These are phyloP conservation scores for Purpureocillium lavendulum DNA, from an alignment of 2,329 filamentous ascomycete genomes.

Conservation along the genomic window DNA sequence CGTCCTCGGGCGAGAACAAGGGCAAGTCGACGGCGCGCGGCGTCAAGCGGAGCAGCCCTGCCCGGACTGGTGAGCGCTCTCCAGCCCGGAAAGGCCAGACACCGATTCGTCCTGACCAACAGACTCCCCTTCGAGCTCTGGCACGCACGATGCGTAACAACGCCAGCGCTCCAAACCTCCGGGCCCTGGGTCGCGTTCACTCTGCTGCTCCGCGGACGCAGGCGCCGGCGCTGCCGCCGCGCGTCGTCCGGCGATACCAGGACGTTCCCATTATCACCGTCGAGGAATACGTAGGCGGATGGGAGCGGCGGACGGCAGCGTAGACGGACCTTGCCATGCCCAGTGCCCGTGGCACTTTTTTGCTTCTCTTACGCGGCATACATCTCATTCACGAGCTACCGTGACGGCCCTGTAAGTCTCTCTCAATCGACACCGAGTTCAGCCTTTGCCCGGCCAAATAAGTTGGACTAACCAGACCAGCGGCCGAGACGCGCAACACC, in stretches of 20 bases:
- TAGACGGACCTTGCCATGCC: no score
- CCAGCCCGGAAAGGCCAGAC: slow-evolving; percentile 13
- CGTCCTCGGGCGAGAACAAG: neutral
- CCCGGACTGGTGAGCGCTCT: slow-evolving; percentile 14
- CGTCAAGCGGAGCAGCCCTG: slow-evolving; percentile 7
- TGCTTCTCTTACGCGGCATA: no score
- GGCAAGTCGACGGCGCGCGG: slow-evolving; percentile 3
- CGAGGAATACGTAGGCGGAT: slow-evolving; percentile 12
- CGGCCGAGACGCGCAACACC: neutral
- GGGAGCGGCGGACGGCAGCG: neutral
- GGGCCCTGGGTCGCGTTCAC: neutral
- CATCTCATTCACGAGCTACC: no score
- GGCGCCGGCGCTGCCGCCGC: slow-evolving; percentile 16
- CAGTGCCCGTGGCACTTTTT: no score
- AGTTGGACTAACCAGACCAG: no score
- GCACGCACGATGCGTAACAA: slow-evolving; percentile 1
- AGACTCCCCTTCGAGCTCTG: slow-evolving; percentile 6
- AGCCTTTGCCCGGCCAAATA: no score
- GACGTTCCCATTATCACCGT: slow-evolving; percentile 21
- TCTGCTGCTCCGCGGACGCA: slow-evolving; percentile 1
- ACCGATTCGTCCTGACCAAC: slow-evolving; percentile 8
- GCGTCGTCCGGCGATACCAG: slow-evolving; percentile 12
- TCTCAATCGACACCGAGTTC: no score
- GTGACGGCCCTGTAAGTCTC: neutral
- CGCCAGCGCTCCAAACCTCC: neutral